Base-by-base conservation (phyloP, 1,139 yeast genomes). In the Scheffersomyces titani region DNA sequence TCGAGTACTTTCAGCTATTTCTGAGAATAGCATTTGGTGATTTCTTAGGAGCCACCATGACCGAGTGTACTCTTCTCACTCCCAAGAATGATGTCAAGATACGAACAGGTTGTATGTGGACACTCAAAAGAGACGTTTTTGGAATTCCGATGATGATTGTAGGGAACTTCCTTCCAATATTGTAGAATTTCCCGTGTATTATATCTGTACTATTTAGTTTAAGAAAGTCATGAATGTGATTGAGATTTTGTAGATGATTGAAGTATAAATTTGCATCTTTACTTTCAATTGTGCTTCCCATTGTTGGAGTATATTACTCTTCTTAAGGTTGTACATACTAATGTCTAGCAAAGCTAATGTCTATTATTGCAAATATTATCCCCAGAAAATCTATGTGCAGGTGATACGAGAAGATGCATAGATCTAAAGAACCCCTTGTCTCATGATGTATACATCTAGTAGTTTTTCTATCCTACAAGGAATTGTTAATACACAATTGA, bases 21-120 rank as follows among this genome's bases (percentile, higher is more conserved):
- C 85, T 90, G 63, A 85, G 87, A 57, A 89, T 92, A 56, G 97
- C 98, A 3, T 92, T 92, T 74, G 97, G 97, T 21, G 98, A 92
- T 68, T 90, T 92, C 61, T 78, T 89, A 54, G 98, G 97, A 13
- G 92, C 92, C n/a, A 89, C 90, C 20, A 91, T 92, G 90, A 86
- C 92, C 16, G 92, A 88, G 60, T 92, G 96, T 72, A 88, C 93
- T 0, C 76, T 90, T 52, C 70, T 90, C 54, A 85, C 93, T 1
- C 88, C 89, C 3, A 77, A 78, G 49, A 61, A 65, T 9, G 77
- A 75, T 47, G 76, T 73, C 22, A 77, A 80, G 57, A 83, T 92
- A 52, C 76, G 88, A 50, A 90, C 97, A 0, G 85, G 92, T 20
- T 89, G 97, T 66, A 88, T 90, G 67, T 91, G 97, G 96, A 94